Conservation (phyloP, 768 basidiomycete species). For the Coprinopsis sp. region DNA sequence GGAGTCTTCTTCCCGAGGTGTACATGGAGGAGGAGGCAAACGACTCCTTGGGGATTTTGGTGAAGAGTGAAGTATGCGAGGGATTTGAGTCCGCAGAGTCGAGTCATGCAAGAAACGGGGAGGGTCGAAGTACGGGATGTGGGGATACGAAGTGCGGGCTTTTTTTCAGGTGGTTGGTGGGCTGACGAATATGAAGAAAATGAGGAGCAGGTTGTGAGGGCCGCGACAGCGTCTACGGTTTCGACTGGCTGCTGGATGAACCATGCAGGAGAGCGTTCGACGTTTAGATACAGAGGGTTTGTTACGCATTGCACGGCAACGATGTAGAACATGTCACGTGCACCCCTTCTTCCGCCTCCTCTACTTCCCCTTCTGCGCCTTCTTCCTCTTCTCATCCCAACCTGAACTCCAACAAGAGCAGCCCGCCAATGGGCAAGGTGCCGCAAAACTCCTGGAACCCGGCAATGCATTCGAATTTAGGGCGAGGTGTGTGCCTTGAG, state of each 20-base stretch:
- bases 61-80: constrained; percentile 52
- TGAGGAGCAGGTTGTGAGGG: no score
- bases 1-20: no score
- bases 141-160: constrained; percentile 35
- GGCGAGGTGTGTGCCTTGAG: constrained; percentile 58
- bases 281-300: no score
- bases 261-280: no score
- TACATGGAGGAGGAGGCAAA: constrained; percentile 24
- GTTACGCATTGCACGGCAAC: no score
- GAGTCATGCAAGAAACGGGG: no score
- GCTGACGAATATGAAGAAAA: no score
- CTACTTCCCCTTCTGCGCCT: constrained; percentile 4
- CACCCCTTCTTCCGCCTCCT: constrained; percentile 3
- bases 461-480: constrained; percentile 19
- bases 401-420: constrained; percentile 27
- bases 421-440: constrained; percentile 5
- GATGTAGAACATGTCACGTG: no score
- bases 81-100: constrained; percentile 60
- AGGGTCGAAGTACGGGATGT: no score
- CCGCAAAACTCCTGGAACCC: constrained; percentile 3
- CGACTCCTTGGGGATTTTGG: constrained; percentile 52
- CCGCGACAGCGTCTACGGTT: not conserved
- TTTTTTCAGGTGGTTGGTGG: no score
- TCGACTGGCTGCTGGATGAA: no score
- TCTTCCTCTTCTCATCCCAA: constrained; percentile 22